Percentiles rank a stretch among this genome's conserved stretches.
phyloP scores from a whole-genome alignment of 805 yeast species.

The Debaryomyces castellii region DNA sequence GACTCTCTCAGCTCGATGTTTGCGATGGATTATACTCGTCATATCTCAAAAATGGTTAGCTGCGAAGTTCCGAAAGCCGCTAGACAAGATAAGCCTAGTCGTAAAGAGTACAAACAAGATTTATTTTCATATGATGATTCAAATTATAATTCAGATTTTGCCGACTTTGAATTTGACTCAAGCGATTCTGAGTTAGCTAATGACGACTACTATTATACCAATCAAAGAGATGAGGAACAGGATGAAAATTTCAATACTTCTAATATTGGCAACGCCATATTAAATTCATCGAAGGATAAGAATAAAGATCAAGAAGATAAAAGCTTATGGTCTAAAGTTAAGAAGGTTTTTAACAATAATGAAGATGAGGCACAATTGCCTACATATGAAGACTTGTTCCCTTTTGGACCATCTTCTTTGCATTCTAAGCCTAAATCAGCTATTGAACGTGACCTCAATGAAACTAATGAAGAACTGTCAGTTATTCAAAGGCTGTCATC shows the following conservation, averaged over 20 bases:
- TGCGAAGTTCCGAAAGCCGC: slow-evolving; percentile 12
- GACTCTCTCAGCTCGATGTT: slow-evolving; percentile 43
- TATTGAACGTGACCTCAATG: slow-evolving; percentile 32
- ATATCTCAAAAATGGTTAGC: slow-evolving; percentile 40
- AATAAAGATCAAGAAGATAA: neutral
- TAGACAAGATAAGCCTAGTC: slow-evolving; percentile 1
- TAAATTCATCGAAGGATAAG: neutral
- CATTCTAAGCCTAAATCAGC: slow-evolving; percentile 33
- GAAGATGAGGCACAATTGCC: slow-evolving; percentile 49
- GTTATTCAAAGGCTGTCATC: slow-evolving; percentile 6
- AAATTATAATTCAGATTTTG: slow-evolving; percentile 30
- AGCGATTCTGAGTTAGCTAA: slow-evolving; percentile 10
- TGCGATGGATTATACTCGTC: slow-evolving; percentile 37
- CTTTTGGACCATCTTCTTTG: slow-evolving; percentile 40
- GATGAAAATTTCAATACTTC: slow-evolving; percentile 2
- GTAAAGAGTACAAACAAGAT: slow-evolving; percentile 6
- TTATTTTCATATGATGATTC: slow-evolving; percentile 2
- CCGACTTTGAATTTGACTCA: slow-evolving; percentile 25
- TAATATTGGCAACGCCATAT: neutral
- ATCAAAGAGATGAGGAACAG: slow-evolving; percentile 3
- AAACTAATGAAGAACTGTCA: slow-evolving; percentile 7
- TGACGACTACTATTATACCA: slow-evolving; percentile 7
- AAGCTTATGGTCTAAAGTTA: slow-evolving; percentile 42
- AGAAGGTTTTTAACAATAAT: slow-evolving; percentile 40
- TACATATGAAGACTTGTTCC: slow-evolving; percentile 73